These are phyloP conservation scores for Hibiscus mutabilis DNA, from an alignment of 345 rosid genomes.

Conservation along the genomic window DNA sequence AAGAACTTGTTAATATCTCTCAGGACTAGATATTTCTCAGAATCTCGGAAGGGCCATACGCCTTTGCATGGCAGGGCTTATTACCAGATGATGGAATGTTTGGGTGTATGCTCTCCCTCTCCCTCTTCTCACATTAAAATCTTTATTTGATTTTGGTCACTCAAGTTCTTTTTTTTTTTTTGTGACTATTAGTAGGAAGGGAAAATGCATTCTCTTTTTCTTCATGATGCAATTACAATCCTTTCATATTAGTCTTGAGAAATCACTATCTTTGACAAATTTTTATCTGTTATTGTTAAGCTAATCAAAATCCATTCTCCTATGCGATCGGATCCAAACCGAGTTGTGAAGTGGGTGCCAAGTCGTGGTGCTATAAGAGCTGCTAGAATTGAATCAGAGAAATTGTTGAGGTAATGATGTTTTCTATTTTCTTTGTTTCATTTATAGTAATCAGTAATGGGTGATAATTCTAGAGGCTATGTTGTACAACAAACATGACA, in stretches of 20 bases:
- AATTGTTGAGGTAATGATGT: slow-evolving; percentile 59
- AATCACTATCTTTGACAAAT: slow-evolving; percentile 11
- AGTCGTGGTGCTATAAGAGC: slow-evolving; percentile 51
- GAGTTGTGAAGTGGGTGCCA: slow-evolving; percentile 68
- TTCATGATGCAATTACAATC: background rate
- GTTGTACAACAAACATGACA: background rate
- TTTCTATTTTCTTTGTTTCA: background rate
- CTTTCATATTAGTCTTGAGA: background rate
- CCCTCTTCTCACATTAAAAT: background rate
- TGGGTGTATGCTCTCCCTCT: slow-evolving; percentile 59
- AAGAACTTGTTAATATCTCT: slow-evolving; percentile 11
- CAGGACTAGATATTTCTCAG: slow-evolving; percentile 98
- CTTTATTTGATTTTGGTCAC: background rate
- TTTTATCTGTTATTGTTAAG: slow-evolving; percentile 31
- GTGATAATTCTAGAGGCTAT: background rate
- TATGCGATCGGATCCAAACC: slow-evolving; percentile 70
- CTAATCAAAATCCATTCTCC: slow-evolving; percentile 96
- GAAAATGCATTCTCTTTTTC: background rate
- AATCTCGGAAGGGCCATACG: slow-evolving; percentile 93
- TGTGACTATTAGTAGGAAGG: background rate
- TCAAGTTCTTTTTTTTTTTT: background rate
- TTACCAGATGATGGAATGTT: slow-evolving; percentile 98
- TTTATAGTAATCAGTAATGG: background rate
- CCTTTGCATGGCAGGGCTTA: slow-evolving; percentile 97
- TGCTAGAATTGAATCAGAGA: slow-evolving; percentile 81